Evolutionary conservation across 2,329 filamentous ascomycete species (phyloP), one percentile per base, ranked within the genome.

Genomic region (Drechslerella stenobrocha): DNA sequence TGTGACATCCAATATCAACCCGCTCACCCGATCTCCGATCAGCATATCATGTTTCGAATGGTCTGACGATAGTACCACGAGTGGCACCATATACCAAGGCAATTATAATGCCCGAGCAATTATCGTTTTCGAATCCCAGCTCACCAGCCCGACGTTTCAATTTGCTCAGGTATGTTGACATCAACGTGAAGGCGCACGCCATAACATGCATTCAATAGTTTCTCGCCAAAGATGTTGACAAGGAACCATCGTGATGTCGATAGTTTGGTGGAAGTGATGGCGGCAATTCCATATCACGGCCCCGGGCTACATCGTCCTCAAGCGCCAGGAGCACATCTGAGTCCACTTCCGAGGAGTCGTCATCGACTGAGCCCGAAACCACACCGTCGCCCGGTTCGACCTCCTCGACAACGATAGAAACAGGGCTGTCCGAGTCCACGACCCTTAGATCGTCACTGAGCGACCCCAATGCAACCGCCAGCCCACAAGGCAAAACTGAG

Each of bases 91-190:
- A 3, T 67, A 23, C 15, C 47, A 60, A 26, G 63, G 42, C 7
- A 67, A 67, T 28, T 60, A 46, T 28, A 67, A 67, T 40, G 63
- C 48, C 0, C 48, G 63, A 22, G 63, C 63, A 7, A 55, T 67
- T 3, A 56, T 67, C 30, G 63, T 67, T 0, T 67, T 60, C 24
- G 63, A 45, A 2, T 22, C 24, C 23, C 32, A 56, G 26, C 45
- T 60, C 26, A 56, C 63, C 3, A 24, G 34, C 4, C 23, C 48
- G 22, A 55, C 32, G 0, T 67, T 67, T 56, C 30, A 59, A 22
- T 66, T 66, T 23, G 35, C 47, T 2, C 11, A 47, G 53, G 61
- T 66, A 30, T 7, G 26, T 6, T 28, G 7, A 28, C 15, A 7
- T 37, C 34, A n/a, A 37, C 34, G 4, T 11, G n/a, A 37, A 32